A percentile compares a stretch with the other conserved stretches of the same genome.
phyloP scores from a whole-genome alignment of 306 rosid genomes.

The Vicia villosa region DNA sequence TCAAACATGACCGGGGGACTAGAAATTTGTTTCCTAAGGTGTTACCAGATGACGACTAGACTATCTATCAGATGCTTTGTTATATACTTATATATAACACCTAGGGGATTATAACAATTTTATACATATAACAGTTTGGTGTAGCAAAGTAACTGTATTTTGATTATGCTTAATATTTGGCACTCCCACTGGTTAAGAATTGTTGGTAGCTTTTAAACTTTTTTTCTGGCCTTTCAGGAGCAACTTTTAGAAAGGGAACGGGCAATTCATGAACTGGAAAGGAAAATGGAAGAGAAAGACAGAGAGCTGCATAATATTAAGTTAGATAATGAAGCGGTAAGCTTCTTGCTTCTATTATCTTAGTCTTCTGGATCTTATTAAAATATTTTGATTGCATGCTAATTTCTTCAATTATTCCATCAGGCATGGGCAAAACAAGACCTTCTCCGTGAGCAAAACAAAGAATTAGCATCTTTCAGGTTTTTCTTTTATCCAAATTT shows the following conservation, averaged over 20 bases:
- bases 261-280: slow-evolving; percentile 71
- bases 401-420: slow-evolving; percentile 18
- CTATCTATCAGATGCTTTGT: slow-evolving; percentile 1
- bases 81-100: background rate
- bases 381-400: slow-evolving; percentile 3
- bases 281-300: slow-evolving; percentile 86
- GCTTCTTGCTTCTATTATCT: background rate
- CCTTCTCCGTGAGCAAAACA: slow-evolving; percentile 85
- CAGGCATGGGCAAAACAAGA: slow-evolving; percentile 99
- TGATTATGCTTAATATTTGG: slow-evolving; percentile 23
- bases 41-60: background rate
- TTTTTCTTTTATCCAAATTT: slow-evolving; percentile 42
- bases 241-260: slow-evolving; percentile 80
- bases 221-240: slow-evolving; percentile 63
- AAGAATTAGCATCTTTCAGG: slow-evolving; percentile 86
- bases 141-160: background rate
- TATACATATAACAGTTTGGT: background rate
- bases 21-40: background rate
- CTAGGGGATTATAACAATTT: slow-evolving; percentile 20
- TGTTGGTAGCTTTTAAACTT: slow-evolving; percentile 31
- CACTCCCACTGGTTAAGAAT: slow-evolving; percentile 9
- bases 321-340: slow-evolving; percentile 92
- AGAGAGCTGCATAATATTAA: slow-evolving; percentile 82
- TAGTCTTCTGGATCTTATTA: background rate
- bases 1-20: too few species aligned